Base-by-base conservation (phyloP, 2,329 filamentous ascomycete genomes). In the Setomelanomma holmii region DNA sequence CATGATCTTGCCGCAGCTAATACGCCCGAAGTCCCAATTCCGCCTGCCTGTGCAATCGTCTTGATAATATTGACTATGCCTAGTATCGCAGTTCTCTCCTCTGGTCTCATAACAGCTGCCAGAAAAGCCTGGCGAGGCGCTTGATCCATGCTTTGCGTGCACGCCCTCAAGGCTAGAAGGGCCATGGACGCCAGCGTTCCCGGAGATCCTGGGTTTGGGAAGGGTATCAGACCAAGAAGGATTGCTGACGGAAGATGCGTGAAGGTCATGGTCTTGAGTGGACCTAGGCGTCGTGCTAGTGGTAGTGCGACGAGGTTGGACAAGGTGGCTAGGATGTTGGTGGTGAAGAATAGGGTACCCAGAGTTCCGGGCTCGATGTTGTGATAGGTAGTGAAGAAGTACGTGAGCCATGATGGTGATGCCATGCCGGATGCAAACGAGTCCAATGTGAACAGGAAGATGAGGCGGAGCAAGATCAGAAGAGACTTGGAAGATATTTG, bases 361-460 rank as follows among this genome's bases (percentile, higher is more conserved):
- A 84, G 76, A 10, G 75, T 71, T 2, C 77, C 75, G 56, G 82
- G 78, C 3, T 76, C 72, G 10, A 83, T 71, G 40, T 73, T 64
- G 61, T 84, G 84, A 54, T 82, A 82, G 52, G 79, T 78, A 63
- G 84, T 79, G 68, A 79, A 84, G 66, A 82, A 83, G 39, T 79
- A 82, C 46, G 82, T 78, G 6, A 71, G 53, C 30, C 48, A 51
- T n/a, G 69, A 67, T 56, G 64, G 68, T 34, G 66, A 82, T 4
- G 85, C 86, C 63, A 91, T 79, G 4, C 89, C 88, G 0, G 85
- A 86, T 0, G 86, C 87, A 57, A 90, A 83, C 0, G 84, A 82
- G 67, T 90, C 88, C 5, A 90, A 61, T 0, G 79, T 80, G 56
- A 90, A 86, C 1, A 91, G 76, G 2, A 87, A 66, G 63, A 84